phyloP scores from a whole-genome alignment of 2,329 filamentous ascomycete species.

The Monilinia fructigena region DNA sequence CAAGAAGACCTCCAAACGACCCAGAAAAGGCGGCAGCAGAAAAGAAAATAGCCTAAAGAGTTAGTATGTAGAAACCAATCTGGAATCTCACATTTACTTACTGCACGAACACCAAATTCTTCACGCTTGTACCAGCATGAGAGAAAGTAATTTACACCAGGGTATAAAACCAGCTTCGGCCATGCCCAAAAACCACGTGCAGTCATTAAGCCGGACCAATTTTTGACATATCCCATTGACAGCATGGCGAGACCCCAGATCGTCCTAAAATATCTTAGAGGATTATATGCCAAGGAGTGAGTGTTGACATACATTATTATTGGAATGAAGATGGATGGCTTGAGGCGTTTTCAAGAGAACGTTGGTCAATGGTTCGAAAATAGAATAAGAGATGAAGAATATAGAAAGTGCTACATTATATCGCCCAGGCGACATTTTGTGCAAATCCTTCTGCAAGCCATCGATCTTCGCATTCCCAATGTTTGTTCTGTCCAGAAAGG shows the following conservation, averaged over 20 bases:
- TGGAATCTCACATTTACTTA: conserved; percentile 41
- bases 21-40: conserved; percentile 53
- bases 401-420: conserved; percentile 78
- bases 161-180: conserved; percentile 73
- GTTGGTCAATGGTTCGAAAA: conserved; percentile 75
- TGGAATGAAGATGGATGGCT: conserved; percentile 77
- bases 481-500: conserved; percentile 75
- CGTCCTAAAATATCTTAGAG: conserved; percentile 44
- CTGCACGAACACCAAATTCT: conserved; percentile 54
- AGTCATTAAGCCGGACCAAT: conserved; percentile 38
- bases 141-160: conserved; percentile 78
- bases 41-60: conserved; percentile 56
- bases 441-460: conserved; percentile 58
- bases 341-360: conserved; percentile 70
- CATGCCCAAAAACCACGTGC: conserved; percentile 62
- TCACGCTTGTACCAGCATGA: conserved; percentile 74
- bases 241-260: conserved; percentile 68
- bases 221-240: conserved; percentile 43
- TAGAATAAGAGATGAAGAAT: conserved; percentile 82
- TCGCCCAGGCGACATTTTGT: conserved; percentile 56
- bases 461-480: conserved; percentile 72
- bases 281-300: background rate
- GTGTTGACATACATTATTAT: conserved; percentile 66
- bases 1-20: conserved; percentile 49
- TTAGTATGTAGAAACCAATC: conserved; percentile 53